These are phyloP conservation scores for Aspergillus neoniger DNA, from an alignment of 2,329 filamentous ascomycete genomes.

Conservation along the genomic window DNA sequence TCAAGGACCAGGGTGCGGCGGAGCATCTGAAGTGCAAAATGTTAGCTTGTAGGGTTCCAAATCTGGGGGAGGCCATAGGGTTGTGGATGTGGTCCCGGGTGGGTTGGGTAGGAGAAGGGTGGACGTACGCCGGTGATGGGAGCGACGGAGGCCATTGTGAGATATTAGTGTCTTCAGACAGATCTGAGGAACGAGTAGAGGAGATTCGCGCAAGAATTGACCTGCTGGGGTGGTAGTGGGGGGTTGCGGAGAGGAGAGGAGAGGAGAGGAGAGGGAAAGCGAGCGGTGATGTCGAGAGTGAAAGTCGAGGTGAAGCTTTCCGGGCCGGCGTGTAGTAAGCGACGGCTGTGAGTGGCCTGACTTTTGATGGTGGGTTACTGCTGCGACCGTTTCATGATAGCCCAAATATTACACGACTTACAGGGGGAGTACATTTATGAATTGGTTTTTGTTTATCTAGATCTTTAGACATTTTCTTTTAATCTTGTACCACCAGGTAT, in stretches of 20 bases:
- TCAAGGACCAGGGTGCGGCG: slow-evolving; percentile 66
- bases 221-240: slow-evolving; percentile 26
- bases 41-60: slow-evolving; percentile 19
- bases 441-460: too few relatives aligned
- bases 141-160: slow-evolving; percentile 46
- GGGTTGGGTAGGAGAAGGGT: neutral
- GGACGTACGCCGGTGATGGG: slow-evolving; percentile 51
- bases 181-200: slow-evolving; percentile 11
- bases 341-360: slow-evolving; percentile 36
- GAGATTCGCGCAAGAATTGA: slow-evolving; percentile 22
- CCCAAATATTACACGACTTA: too few relatives aligned
- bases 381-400: neutral
- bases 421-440: too few relatives aligned
- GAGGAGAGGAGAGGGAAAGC: slow-evolving; percentile 21
- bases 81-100: slow-evolving; percentile 10
- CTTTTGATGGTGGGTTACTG: slow-evolving; percentile 20
- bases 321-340: slow-evolving; percentile 40
- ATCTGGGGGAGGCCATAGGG: neutral
- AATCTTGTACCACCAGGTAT: too few relatives aligned
- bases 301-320: slow-evolving; percentile 37
- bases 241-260: slow-evolving; percentile 23
- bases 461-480: too few relatives aligned
- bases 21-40: slow-evolving; percentile 57
- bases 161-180: slow-evolving; percentile 11
- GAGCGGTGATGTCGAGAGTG: slow-evolving; percentile 30